Conservation (phyloP, 192 early-diverging fungal genomes). For the Linderina pennispora region DNA sequence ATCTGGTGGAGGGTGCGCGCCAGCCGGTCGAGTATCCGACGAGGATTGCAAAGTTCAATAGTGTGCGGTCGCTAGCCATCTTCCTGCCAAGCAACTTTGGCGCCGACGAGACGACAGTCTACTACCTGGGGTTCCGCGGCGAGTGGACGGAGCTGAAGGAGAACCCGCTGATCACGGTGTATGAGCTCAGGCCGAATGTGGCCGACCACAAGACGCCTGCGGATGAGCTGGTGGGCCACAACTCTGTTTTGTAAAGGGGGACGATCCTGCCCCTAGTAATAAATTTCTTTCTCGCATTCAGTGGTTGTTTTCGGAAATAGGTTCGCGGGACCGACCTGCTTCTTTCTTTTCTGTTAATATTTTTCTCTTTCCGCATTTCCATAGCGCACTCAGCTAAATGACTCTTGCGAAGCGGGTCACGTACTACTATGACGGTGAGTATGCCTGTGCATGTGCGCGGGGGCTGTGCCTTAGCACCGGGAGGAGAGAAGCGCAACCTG, state of each 20-base stretch:
- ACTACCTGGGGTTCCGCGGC: slow-evolving; percentile 86
- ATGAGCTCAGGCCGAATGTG: slow-evolving; percentile 65
- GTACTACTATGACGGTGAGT: slow-evolving; percentile 47
- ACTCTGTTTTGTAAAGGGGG: slow-evolving; percentile 27
- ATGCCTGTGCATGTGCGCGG: no score
- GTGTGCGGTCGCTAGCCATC: slow-evolving; percentile 71
- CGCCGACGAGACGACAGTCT: slow-evolving; percentile 64
- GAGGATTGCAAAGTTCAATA: slow-evolving; percentile 68
- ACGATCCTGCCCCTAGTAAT: no score
- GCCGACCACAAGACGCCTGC: slow-evolving; percentile 65
- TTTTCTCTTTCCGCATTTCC: no score
- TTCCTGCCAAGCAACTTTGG: slow-evolving; percentile 79
- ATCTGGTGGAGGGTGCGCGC: slow-evolving; percentile 54
- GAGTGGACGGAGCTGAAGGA: slow-evolving; percentile 75
- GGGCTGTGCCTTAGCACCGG: no score
- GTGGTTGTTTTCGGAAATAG: no score
- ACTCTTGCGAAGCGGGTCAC: slow-evolving; percentile 40
- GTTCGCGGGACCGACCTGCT: no score
- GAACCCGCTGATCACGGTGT: slow-evolving; percentile 64
- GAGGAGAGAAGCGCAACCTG: no score
- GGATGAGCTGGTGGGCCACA: slow-evolving; percentile 39
- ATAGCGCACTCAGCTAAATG: no score
- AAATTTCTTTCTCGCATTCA: no score
- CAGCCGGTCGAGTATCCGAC: slow-evolving; percentile 60
- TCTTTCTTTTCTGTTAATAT: no score